Evolutionary conservation across 179 eudicot genomes (phyloP).

Genomic region (Dionaea muscipula): DNA sequence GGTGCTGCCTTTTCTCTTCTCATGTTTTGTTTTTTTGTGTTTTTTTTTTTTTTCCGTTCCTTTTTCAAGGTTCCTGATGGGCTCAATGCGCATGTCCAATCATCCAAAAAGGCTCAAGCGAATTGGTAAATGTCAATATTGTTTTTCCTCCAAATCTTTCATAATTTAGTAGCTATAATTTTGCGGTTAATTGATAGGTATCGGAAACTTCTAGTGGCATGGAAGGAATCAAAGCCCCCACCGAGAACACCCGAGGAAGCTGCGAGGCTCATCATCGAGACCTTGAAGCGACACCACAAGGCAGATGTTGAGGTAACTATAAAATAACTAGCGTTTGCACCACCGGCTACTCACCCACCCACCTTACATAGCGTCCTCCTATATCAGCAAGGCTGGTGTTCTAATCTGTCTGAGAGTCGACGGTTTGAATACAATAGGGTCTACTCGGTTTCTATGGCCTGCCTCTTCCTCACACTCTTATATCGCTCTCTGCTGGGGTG

Average conservation of each 20-base stretch:
- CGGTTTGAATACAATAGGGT: no score
- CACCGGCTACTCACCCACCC: no score
- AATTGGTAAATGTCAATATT: slow-evolving; percentile 46
- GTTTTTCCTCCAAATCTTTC: no score
- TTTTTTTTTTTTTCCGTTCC: no score
- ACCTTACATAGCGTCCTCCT: not conserved
- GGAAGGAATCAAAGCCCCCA: slow-evolving; percentile 81
- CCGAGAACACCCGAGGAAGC: slow-evolving; percentile 85
- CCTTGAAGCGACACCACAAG: slow-evolving; percentile 64
- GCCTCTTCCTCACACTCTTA: slow-evolving; percentile 54
- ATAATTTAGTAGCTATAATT: no score
- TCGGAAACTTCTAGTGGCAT: slow-evolving; percentile 58
- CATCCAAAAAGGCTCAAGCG: slow-evolving; percentile 79
- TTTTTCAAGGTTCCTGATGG: slow-evolving; percentile 65
- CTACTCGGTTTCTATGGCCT: slow-evolving; percentile 70
- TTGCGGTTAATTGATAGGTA: slow-evolving; percentile 34
- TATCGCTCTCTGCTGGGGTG: slow-evolving; percentile 29
- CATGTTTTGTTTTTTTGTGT: no score
- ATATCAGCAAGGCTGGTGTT: not conserved
- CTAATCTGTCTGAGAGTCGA: slow-evolving; percentile 5
- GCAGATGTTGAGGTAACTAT: slow-evolving; percentile 84
- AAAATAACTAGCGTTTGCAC: no score
- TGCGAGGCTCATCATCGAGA: slow-evolving; percentile 48
- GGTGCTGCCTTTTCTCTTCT: no score
- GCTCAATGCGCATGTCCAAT: slow-evolving; percentile 61